Evolutionary conservation across 345 rosid genomes (phyloP).

Genomic region (Aethionema arabicum): DNA sequence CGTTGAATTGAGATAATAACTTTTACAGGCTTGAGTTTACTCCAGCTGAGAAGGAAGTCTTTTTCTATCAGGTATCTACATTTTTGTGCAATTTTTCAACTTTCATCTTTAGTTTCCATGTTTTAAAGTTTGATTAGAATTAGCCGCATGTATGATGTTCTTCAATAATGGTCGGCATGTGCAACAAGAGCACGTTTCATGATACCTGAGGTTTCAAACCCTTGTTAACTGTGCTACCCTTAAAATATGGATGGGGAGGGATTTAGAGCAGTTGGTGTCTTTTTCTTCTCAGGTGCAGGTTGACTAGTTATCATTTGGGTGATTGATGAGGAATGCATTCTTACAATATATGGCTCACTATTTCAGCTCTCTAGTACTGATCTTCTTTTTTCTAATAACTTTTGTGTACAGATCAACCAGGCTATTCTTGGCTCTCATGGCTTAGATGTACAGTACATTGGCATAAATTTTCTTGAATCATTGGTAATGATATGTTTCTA

Average conservation of each 20-base stretch:
- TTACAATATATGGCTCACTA: constrained; percentile 10
- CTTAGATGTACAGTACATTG: constrained; percentile 70
- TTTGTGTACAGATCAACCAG: constrained; percentile 72
- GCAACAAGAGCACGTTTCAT: too few species aligned
- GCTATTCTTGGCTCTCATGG: constrained; percentile 78
- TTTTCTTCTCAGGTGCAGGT: not conserved
- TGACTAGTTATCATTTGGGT: constrained; percentile 20
- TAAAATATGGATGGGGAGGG: constrained; percentile 16
- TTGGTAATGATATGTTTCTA: constrained; percentile 53
- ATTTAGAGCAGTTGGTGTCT: constrained; percentile 15
- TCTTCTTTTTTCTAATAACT: constrained; percentile 29
- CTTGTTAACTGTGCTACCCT: constrained; percentile 15
- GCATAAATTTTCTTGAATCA: constrained; percentile 85
- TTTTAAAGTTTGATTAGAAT: constrained; percentile 12
- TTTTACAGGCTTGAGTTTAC: constrained; percentile 81
- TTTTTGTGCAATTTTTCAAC: not conserved
- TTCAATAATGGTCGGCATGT: not conserved
- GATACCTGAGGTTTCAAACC: constrained; percentile 1
- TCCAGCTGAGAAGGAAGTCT: constrained; percentile 72
- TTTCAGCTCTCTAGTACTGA: constrained; percentile 13
- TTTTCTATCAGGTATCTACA: constrained; percentile 71
- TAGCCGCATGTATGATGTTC: constrained; percentile 13
- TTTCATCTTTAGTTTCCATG: constrained; percentile 10
- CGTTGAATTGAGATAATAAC: constrained; percentile 28
- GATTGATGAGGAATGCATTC: constrained; percentile 17